phyloP scores from a whole-genome alignment of 2,329 filamentous ascomycete species.

The Aspergillus ochraceus region DNA sequence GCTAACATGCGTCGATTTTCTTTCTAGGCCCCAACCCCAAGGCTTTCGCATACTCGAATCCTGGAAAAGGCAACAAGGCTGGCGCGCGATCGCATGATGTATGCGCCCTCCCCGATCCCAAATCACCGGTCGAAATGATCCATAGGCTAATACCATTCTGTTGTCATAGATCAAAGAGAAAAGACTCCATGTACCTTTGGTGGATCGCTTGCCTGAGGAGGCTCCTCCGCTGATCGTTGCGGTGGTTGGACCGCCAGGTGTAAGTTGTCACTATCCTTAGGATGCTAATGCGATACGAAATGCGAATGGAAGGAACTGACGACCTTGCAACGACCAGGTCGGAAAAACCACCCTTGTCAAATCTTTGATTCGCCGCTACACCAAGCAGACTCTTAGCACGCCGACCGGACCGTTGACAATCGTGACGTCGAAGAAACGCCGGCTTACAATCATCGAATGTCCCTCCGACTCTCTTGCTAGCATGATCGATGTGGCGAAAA shows the following conservation, averaged over 20 bases:
- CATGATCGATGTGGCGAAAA: constrained; percentile 96
- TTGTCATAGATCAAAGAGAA: constrained; percentile 82
- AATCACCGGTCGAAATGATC: background rate
- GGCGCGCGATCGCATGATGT: constrained; percentile 58
- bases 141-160: constrained; percentile 15
- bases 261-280: constrained; percentile 57
- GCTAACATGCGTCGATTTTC: background rate
- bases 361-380: constrained; percentile 88
- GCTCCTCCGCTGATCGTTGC: constrained; percentile 89
- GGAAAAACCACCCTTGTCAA: constrained; percentile 96
- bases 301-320: constrained; percentile 5
- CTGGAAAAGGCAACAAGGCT: constrained; percentile 75
- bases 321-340: constrained; percentile 36
- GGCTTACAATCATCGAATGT: constrained; percentile 93
- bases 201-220: constrained; percentile 94
- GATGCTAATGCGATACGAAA: background rate
- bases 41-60: constrained; percentile 81
- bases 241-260: constrained; percentile 91
- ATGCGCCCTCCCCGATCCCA: constrained; percentile 20
- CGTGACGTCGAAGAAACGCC: constrained; percentile 92
- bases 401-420: constrained; percentile 92
- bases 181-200: constrained; percentile 89
- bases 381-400: constrained; percentile 88
- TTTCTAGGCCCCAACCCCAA: constrained; percentile 75
- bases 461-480: constrained; percentile 89